Percentiles rank a stretch among this genome's conserved stretches.
These are phyloP conservation scores for Fusarium decemcellulare DNA, from an alignment of 2,329 filamentous ascomycete genomes.

Conservation along the genomic window DNA sequence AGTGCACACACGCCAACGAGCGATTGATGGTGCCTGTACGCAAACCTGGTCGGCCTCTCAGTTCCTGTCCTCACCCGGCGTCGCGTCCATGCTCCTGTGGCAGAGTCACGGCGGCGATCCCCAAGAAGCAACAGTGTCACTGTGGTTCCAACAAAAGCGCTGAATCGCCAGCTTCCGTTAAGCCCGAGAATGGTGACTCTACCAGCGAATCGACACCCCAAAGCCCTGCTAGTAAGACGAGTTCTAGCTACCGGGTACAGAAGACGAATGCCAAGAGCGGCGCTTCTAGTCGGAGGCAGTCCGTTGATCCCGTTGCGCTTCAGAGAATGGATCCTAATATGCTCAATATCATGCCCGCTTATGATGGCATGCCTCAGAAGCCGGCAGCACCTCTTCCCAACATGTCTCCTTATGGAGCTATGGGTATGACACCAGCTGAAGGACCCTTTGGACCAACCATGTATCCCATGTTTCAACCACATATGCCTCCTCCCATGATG, in stretches of 20 bases:
- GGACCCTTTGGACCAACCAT: slow-evolving; percentile 45
- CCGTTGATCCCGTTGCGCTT: slow-evolving; percentile 64
- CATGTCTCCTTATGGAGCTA: slow-evolving; percentile 46
- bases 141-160: slow-evolving; percentile 59
- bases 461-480: slow-evolving; percentile 52
- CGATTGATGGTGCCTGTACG: slow-evolving; percentile 79
- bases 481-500: slow-evolving; percentile 45
- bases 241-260: slow-evolving; percentile 59
- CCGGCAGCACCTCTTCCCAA: slow-evolving; percentile 42
- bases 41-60: slow-evolving; percentile 79
- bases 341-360: slow-evolving; percentile 62
- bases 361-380: slow-evolving; percentile 46
- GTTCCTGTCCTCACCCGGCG: slow-evolving; percentile 76
- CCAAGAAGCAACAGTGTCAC: slow-evolving; percentile 69
- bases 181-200: slow-evolving; percentile 45
- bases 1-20: slow-evolving; percentile 78
- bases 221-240: slow-evolving; percentile 50
- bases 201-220: slow-evolving; percentile 45
- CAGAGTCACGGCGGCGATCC: slow-evolving; percentile 75
- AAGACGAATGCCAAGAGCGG: slow-evolving; percentile 57
- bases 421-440: slow-evolving; percentile 48
- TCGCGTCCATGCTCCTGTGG: slow-evolving; percentile 74
- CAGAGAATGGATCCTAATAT: slow-evolving; percentile 68
- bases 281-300: slow-evolving; percentile 58
- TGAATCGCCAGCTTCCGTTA: slow-evolving; percentile 34